Percentiles rank a stretch among this genome's conserved stretches.
phyloP scores from a whole-genome alignment of 192 early-diverging fungal species.

The Diversispora epigaea region DNA sequence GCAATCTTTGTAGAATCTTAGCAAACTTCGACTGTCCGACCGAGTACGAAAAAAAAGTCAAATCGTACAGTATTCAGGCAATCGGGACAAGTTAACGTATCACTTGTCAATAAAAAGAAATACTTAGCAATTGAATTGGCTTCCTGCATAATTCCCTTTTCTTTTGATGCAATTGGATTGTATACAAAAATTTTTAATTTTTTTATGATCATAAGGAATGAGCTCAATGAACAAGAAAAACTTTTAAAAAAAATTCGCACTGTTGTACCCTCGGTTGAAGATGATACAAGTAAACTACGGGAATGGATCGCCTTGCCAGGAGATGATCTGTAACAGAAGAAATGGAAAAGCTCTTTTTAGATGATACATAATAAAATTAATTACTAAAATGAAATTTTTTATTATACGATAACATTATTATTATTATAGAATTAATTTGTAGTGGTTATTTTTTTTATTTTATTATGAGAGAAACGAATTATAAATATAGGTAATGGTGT shows the following conservation, averaged over 20 bases:
- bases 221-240: not conserved
- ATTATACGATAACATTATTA: too few species aligned
- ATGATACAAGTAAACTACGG: not conserved
- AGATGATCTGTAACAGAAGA: too few species aligned
- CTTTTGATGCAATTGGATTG: constrained; percentile 13
- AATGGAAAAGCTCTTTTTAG: too few species aligned
- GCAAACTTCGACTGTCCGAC: not conserved
- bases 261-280: not conserved
- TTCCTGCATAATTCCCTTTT: constrained; percentile 9
- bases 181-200: constrained; percentile 19
- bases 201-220: not conserved
- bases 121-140: not conserved
- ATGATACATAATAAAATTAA: too few species aligned
- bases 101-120: not conserved
- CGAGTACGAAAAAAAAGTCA: not conserved
- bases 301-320: not conserved
- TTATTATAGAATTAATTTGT: too few species aligned
- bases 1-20: not conserved
- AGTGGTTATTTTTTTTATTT: too few species aligned
- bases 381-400: too few species aligned
- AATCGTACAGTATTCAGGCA: not conserved
- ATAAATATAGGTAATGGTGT: too few species aligned
- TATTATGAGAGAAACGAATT: too few species aligned
- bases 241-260: not conserved
- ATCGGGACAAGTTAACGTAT: not conserved